phyloP scores from a whole-genome alignment of 2,329 filamentous ascomycete genomes.

The Talaromyces sp. region DNA sequence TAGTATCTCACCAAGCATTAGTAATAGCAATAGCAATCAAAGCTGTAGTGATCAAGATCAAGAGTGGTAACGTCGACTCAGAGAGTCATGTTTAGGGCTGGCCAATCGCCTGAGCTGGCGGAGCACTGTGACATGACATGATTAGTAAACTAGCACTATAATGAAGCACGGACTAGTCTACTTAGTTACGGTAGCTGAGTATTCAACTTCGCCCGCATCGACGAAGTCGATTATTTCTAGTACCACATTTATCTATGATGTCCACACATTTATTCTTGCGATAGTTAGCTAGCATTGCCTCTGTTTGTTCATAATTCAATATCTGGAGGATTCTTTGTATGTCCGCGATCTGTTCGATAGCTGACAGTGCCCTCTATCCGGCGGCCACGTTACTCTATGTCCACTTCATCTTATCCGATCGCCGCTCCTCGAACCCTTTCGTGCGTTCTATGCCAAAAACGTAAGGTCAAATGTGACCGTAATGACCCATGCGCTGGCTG shows the following conservation, averaged over 20 bases:
- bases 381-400: neutral
- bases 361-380: neutral
- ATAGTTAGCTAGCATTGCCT: neutral
- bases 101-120: constrained; percentile 1
- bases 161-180: too few relatives aligned
- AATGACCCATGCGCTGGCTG: neutral
- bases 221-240: neutral
- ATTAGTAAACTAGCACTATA: too few relatives aligned
- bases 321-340: neutral
- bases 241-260: neutral
- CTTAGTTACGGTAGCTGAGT: too few relatives aligned
- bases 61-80: constrained; percentile 12
- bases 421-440: neutral
- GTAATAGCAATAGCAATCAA: too few relatives aligned
- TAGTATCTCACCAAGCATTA: too few relatives aligned
- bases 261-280: neutral
- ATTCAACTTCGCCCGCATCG: neutral
- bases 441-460: neutral
- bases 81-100: constrained; percentile 9
- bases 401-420: neutral
- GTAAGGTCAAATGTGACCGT: neutral
- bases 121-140: neutral
- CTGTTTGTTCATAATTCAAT: neutral
- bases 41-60: neutral
- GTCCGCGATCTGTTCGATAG: neutral